Percentiles rank a stretch among this genome's conserved stretches.
Evolutionary conservation across 179 eudicot genomes (phyloP).

Genomic region (Spergularia azorica): DNA sequence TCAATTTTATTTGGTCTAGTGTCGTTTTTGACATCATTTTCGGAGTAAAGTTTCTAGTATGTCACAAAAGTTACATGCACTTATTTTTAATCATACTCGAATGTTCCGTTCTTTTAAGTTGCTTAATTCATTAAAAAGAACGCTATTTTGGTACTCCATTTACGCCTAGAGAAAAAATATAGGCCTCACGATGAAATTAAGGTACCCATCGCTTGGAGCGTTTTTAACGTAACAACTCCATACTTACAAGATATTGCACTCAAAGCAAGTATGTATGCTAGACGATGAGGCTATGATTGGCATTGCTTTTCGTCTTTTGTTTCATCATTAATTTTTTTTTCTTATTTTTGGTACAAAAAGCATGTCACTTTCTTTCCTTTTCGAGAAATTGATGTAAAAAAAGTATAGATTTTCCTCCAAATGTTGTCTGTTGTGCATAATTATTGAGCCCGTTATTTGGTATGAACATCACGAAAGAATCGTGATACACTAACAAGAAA

Average conservation of each 20-base stretch:
- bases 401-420: conserved; percentile 9
- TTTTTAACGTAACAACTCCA: no score
- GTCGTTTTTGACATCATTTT: background rate
- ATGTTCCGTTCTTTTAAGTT: no score
- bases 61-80: background rate
- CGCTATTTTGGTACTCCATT: no score
- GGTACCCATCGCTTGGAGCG: no score
- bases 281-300: no score
- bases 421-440: conserved; percentile 25
- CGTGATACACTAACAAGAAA: conserved; percentile 24
- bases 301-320: background rate
- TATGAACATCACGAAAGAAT: conserved; percentile 26
- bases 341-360: background rate
- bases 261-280: no score
- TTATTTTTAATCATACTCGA: no score
- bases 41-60: background rate
- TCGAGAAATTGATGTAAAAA: conserved; percentile 8
- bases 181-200: no score
- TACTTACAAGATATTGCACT: no score
- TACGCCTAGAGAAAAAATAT: no score
- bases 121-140: no score
- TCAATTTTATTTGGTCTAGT: no score
- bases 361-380: conserved; percentile 24
- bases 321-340: background rate
- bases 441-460: conserved; percentile 27